Evolutionary conservation across 257 asterid genomes (phyloP), one percentile per base, ranked within the genome.

Genomic region (Euphrasia confusa): DNA sequence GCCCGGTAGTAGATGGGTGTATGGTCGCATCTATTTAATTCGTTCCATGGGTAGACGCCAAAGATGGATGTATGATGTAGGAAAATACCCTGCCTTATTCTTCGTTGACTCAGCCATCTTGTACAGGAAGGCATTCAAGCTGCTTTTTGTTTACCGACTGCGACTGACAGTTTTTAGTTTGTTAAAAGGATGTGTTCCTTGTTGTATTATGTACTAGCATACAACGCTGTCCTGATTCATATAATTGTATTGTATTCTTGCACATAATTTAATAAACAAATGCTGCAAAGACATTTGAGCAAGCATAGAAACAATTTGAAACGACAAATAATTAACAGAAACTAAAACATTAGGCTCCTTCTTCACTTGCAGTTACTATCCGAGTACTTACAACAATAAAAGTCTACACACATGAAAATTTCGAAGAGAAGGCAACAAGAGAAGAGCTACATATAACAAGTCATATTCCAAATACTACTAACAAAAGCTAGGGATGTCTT

Each of bases 1-100:
- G 72, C 90, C 84, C 68, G 84, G 88, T 49, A 74, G 60, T 61
- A 74, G 71, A 63, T 92, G 97, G 99, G 96, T 89, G 13, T 74
- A 92, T 76, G 97, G 97, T 2, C 97, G 99, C n/a, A 81, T 92
- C 60, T 92, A 92, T 76, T 77, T 92, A 37, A 78, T 89, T 59
- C 88, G 88, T n/a, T 13, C 50, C 18, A 77, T 77, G 60, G 75
- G 82, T 47, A 72, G 83, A 78, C 79, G 65, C 15, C 88, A 84
- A 76, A 75, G 81, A 74, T 79, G 79, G 82, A 63, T 64, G 47
- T 90, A 49, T n/a, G 8, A 44, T 66, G 80, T 26, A 65, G 11
- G 44, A 24, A 52, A 33, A 45, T 35, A 21, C 27, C 32, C 54
- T 21, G 65, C 45, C 39, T 30, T 18, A 5, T 18, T 8, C 61